phyloP scores from a whole-genome alignment of 768 basidiomycete genomes.

The Psilocybe subaeruginosa region DNA sequence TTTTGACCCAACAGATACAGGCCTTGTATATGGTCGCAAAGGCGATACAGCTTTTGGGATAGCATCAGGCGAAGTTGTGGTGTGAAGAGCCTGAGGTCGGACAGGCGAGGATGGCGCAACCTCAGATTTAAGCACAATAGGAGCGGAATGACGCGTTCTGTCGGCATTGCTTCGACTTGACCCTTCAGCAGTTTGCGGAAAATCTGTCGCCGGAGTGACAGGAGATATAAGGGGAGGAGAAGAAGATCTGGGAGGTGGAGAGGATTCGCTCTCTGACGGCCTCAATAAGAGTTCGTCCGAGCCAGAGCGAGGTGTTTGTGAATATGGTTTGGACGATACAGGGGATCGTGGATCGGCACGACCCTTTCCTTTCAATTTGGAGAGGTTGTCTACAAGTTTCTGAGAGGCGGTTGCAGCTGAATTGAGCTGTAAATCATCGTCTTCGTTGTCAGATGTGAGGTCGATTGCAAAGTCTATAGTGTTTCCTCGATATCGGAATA shows the following conservation, averaged over 20 bases:
- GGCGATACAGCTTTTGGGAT: not conserved
- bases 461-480: constrained; percentile 5
- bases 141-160: not conserved
- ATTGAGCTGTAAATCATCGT: not conserved
- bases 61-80: not conserved
- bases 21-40: not conserved
- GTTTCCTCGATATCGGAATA: not conserved
- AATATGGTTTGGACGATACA: not conserved
- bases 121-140: not conserved
- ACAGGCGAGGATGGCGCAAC: not conserved
- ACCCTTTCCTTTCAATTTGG: constrained; percentile 6
- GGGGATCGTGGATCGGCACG: not conserved
- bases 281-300: not conserved
- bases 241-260: not conserved
- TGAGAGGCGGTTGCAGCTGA: not conserved
- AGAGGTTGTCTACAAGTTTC: not conserved
- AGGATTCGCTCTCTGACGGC: not conserved
- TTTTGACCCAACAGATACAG: not conserved
- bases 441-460: constrained; percentile 10
- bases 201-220: not conserved
- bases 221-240: not conserved
- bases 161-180: not conserved
- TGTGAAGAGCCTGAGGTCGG: not conserved
- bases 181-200: not conserved
- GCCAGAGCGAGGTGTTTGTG: not conserved